Evolutionary conservation across 768 basidiomycete genomes (phyloP).

Genomic region (Pulveroboletus sp.): DNA sequence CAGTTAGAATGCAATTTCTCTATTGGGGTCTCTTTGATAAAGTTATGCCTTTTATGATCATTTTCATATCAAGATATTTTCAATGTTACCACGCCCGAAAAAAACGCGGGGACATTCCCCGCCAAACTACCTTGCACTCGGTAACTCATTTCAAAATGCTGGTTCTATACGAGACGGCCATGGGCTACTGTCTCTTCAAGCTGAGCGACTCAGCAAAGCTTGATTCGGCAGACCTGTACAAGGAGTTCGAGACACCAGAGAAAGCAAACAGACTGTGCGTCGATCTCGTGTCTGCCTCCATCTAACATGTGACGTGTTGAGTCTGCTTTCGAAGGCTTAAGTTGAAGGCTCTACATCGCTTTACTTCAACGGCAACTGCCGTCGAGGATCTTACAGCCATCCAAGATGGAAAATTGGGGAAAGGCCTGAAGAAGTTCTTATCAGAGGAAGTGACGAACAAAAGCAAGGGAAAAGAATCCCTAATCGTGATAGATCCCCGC

Average conservation of each 20-base stretch:
- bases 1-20: no score
- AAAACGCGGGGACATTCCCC: slow-evolving; percentile 15
- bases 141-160: slow-evolving; percentile 54
- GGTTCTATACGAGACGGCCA: slow-evolving; percentile 92
- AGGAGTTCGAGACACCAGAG: slow-evolving; percentile 92
- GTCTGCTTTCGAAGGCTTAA: slow-evolving; percentile 62
- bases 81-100: slow-evolving; percentile 31
- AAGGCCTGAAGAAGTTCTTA: slow-evolving; percentile 90
- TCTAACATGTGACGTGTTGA: slow-evolving; percentile 7
- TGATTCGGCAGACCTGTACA: slow-evolving; percentile 79
- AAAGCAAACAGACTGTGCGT: slow-evolving; percentile 87
- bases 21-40: no score
- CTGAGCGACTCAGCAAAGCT: slow-evolving; percentile 85
- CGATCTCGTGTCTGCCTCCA: slow-evolving; percentile 7
- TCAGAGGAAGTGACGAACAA: slow-evolving; percentile 82
- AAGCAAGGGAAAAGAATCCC: slow-evolving; percentile 81
- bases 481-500: slow-evolving; percentile 85
- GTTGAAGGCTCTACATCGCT: slow-evolving; percentile 92
- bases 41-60: no score
- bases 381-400: slow-evolving; percentile 95
- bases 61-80: no score
- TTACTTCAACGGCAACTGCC: slow-evolving; percentile 92
- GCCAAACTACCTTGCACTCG: neutral
- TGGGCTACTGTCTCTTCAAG: slow-evolving; percentile 98
- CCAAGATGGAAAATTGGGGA: slow-evolving; percentile 89